phyloP scores from a whole-genome alignment of 2,329 filamentous ascomycete species.

The Ophiostoma ulmi region DNA sequence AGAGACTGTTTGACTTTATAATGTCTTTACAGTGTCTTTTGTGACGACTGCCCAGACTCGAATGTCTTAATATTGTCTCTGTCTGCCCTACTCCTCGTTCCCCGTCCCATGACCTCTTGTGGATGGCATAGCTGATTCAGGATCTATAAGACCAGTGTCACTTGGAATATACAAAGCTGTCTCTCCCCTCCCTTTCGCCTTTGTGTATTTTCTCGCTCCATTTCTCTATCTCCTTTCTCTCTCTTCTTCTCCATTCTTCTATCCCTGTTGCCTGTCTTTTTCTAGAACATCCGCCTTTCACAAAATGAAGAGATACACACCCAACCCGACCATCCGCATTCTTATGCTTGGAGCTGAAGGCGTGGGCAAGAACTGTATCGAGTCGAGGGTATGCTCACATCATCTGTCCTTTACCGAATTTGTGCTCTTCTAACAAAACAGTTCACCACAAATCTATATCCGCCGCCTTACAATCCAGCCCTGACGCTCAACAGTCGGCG shows the following conservation, averaged over 20 bases:
- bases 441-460: constrained; percentile 33
- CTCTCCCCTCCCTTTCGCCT: background rate
- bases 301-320: constrained; percentile 25
- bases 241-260: too few relatives aligned
- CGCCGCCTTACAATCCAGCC: constrained; percentile 32
- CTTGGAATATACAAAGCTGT: background rate
- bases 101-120: background rate
- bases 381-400: constrained; percentile 30
- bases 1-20: background rate
- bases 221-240: background rate
- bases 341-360: constrained; percentile 32
- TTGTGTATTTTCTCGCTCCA: background rate
- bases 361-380: constrained; percentile 33
- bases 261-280: background rate
- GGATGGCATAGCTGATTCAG: constrained; percentile 4
- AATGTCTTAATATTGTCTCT: background rate
- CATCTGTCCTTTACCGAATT: background rate
- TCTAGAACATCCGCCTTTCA: background rate
- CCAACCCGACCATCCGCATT: constrained; percentile 31
- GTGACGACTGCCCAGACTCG: background rate
- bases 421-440: constrained; percentile 3
- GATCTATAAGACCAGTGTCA: background rate
- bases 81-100: background rate
- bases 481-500: constrained; percentile 33
- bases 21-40: background rate